Percentiles rank a stretch among this genome's conserved stretches.
Evolutionary conservation across 208 protist species (phyloP).

Genomic region (Trypanosoma melophagium): DNA sequence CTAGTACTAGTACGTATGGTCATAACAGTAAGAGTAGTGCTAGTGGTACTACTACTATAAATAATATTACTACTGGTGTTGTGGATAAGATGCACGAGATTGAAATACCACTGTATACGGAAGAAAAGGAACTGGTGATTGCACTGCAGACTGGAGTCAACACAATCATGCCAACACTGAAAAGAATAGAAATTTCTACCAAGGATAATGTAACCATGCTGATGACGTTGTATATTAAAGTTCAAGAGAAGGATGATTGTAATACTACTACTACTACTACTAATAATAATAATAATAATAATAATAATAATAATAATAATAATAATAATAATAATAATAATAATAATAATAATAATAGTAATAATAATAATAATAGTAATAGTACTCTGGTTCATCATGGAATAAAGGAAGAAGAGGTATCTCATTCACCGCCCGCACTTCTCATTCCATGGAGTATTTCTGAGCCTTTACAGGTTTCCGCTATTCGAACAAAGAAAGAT

Average conservation of each 20-base stretch:
- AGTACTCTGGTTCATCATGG: background rate
- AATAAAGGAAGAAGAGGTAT: conserved; percentile 1
- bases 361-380: background rate
- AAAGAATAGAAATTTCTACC: too few relatives aligned
- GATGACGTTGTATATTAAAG: conserved; percentile 6
- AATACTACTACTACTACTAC: too few relatives aligned
- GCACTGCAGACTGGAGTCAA: too few relatives aligned
- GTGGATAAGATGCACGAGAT: too few relatives aligned
- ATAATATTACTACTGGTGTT: too few relatives aligned
- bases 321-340: background rate
- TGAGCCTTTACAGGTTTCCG: conserved; percentile 8
- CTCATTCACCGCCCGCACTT: background rate
- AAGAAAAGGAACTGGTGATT: too few relatives aligned
- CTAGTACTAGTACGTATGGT: background rate
- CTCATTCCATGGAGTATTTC: conserved; percentile 25
- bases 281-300: background rate
- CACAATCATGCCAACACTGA: too few relatives aligned
- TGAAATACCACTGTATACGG: too few relatives aligned
- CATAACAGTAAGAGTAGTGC: too few relatives aligned
- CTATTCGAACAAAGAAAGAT: background rate
- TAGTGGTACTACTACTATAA: too few relatives aligned
- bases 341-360: too few relatives aligned
- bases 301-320: background rate
- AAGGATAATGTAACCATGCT: too few relatives aligned
- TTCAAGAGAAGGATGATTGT: conserved; percentile 14